Evolutionary conservation across 164 flowering plant species (phyloP).

Genomic region (Piper betle): DNA sequence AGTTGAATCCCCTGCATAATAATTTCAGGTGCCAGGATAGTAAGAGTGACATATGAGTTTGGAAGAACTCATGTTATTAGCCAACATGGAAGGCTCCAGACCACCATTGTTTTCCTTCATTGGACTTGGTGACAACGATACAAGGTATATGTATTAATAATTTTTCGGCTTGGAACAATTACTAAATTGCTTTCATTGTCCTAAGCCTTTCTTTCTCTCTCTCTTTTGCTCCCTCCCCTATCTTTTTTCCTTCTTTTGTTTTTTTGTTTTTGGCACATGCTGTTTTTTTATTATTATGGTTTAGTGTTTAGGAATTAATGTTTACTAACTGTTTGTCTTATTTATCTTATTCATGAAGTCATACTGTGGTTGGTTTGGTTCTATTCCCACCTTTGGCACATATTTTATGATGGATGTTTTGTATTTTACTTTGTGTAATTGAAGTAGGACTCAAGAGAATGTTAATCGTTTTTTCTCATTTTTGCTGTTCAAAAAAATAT

Average conservation of each 20-base stretch:
- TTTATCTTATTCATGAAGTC: conserved; percentile 9
- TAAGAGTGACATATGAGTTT: conserved; percentile 49
- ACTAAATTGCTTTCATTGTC: no score
- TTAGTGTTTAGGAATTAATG: neutral
- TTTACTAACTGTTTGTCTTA: neutral
- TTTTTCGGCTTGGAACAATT: no score
- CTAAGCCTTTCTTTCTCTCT: no score
- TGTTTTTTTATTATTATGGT: neutral
- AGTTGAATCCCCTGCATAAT: neutral
- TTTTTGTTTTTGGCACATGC: no score
- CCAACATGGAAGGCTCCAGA: conserved; percentile 70
- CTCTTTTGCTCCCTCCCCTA: neutral
- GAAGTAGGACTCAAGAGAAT: conserved; percentile 16
- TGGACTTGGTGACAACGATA: conserved; percentile 84
- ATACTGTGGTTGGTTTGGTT: conserved; percentile 7
- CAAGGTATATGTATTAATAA: no score
- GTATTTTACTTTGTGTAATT: conserved; percentile 5
- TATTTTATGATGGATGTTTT: conserved; percentile 9
- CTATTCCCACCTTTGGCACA: conserved; percentile 9
- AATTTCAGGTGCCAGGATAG: conserved; percentile 36
- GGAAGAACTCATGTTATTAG: conserved; percentile 79
- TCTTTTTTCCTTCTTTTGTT: neutral
- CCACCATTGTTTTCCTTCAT: conserved; percentile 74
- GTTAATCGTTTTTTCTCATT: conserved; percentile 22
- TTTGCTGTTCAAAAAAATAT: conserved; percentile 6